Evolutionary conservation across 2,329 filamentous ascomycete species (phyloP), one percentile per base, ranked within the genome.

Genomic region (Truncatella angustata): DNA sequence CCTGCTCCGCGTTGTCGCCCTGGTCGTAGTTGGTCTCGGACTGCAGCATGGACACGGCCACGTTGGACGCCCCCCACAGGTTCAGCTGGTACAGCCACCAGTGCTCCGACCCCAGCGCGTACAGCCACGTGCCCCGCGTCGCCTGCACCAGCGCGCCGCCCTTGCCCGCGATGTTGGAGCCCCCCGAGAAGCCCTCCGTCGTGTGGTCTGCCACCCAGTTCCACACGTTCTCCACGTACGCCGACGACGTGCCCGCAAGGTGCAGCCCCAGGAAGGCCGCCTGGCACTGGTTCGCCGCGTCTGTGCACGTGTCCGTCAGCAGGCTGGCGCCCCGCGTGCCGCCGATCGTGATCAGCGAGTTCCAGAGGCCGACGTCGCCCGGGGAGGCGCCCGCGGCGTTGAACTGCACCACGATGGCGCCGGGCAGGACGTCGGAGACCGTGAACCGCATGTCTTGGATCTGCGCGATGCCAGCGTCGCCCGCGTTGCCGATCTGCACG

Each of bases 381-480:
- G 70, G 69, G 2, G 54, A 46, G 5, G 54, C 50, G 2, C 70
- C 70, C 5, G 66, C 68, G 47, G 70, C 65, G 58, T 73, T 65
- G 53, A 72, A 67, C 56, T 69, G 67, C n/a, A 88, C 74, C 14
- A 89, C 68, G 6, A 86, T 78, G 5, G 84, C 82, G 28, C 85
- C 83, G 6, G 79, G 73, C 6, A 82, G 74, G 7, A 80, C 75
- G 5, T 85, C 84, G 54, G 77, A 73, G 2, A 84, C 85, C 54
- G 79, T 78, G 40, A 90, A 75, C 36, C 88, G 77, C 68, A 86
- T 80, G 58, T 90, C 86, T 3, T 78, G 79, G 70, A 83, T 82
- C 63, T 89, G 84, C 5, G 87, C 75, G 2, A 65, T 70, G 11
- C 86, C 86, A 6, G 71, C 69, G 20, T 88, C 80, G 4, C 84